Evolutionary conservation across 2,329 filamentous ascomycete species (phyloP).

Genomic region (Tolypocladium nubicola): DNA sequence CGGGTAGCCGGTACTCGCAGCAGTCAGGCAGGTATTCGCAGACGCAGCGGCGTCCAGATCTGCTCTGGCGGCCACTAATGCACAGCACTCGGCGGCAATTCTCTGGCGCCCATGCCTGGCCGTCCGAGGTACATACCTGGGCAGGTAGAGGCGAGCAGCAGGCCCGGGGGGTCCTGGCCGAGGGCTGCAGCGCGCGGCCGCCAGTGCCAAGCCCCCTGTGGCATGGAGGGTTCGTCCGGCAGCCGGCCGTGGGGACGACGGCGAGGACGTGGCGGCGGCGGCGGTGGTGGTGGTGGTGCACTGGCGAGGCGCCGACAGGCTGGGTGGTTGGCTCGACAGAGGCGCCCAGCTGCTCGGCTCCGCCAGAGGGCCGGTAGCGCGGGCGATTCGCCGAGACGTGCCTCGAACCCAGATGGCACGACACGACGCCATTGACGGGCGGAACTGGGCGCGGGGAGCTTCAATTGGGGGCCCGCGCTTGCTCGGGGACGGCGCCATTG

Average conservation of each 20-base stretch:
- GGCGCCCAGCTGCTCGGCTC: not conserved
- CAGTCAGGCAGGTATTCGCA: no score
- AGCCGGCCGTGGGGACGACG: not conserved
- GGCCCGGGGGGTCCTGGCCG: not conserved
- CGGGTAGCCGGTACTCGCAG: no score
- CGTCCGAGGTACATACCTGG: no score
- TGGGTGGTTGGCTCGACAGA: not conserved
- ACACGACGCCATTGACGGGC: not conserved
- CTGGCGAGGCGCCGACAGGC: not conserved
- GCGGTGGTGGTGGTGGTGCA: no score
- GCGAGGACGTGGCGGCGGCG: no score
- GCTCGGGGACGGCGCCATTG: slow-evolving; percentile 3
- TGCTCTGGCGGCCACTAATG: slow-evolving; percentile 22
- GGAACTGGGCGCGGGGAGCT: not conserved
- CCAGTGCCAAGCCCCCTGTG: not conserved
- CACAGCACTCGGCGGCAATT: slow-evolving; percentile 9
- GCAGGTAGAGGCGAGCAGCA: not conserved
- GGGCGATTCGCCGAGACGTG: slow-evolving; percentile 3
- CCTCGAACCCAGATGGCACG: not conserved
- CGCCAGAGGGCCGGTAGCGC: not conserved
- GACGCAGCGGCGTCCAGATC: slow-evolving; percentile 13
- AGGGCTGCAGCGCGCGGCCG: slow-evolving; percentile 4
- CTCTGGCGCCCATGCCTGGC: not conserved
- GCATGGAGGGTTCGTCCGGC: slow-evolving; percentile 4
- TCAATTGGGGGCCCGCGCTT: not conserved